phyloP scores from a whole-genome alignment of 2,329 filamentous ascomycete species.

The Pseudopithomyces chartarum region DNA sequence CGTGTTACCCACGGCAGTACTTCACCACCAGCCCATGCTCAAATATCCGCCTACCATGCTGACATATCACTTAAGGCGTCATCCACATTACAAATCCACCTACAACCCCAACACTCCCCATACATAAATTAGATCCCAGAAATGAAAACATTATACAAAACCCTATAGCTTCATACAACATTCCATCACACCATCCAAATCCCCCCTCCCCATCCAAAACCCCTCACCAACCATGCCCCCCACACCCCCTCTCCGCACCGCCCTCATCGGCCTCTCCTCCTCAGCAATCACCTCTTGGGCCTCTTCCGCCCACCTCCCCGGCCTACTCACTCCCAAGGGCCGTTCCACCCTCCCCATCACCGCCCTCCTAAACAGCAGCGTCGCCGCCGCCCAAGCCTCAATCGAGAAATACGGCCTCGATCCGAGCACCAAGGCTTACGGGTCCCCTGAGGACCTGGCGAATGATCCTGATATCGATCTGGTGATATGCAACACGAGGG shows the following conservation, averaged over 20 bases:
- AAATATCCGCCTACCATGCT: not conserved
- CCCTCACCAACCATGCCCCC: not conserved
- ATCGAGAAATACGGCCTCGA: slow-evolving; percentile 48
- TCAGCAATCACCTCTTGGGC: slow-evolving; percentile 37
- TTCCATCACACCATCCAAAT: not conserved
- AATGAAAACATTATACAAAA: no score
- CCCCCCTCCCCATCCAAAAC: not conserved
- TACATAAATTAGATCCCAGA: not conserved
- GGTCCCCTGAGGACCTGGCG: slow-evolving; percentile 49
- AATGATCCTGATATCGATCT: slow-evolving; percentile 36
- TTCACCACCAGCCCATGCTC: no score
- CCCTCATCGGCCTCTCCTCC: slow-evolving; percentile 32
- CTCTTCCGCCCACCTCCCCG: slow-evolving; percentile 43
- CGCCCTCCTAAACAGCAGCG: slow-evolving; percentile 54
- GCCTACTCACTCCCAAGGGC: slow-evolving; percentile 26
- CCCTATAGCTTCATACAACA: no score
- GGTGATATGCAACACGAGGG: slow-evolving; percentile 60
- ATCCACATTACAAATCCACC: slow-evolving; percentile 2
- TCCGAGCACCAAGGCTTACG: slow-evolving; percentile 51
- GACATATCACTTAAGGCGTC: not conserved
- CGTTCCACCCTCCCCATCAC: slow-evolving; percentile 48
- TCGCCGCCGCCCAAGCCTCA: slow-evolving; percentile 47
- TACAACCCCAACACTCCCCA: not conserved
- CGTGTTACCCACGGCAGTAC: no score
- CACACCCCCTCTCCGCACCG: slow-evolving; percentile 24